Conservation (phyloP, 768 basidiomycete species). For the Sarcomyxa edulis region DNA sequence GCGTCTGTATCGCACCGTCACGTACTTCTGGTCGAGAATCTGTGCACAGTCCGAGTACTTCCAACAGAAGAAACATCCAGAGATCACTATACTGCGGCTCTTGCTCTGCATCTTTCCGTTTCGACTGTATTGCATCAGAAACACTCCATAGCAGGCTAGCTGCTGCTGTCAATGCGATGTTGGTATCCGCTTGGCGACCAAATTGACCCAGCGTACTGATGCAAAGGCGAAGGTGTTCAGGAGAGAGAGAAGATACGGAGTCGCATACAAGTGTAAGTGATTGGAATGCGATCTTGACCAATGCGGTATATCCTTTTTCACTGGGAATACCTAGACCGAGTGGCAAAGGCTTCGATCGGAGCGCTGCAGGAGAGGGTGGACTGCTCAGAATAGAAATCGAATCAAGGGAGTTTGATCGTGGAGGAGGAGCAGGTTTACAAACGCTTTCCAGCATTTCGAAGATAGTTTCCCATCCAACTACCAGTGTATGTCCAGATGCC, state of each 20-base stretch:
- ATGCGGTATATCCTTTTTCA: conserved; percentile 65
- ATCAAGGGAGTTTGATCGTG: conserved; percentile 32
- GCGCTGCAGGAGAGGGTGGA: conserved; percentile 31
- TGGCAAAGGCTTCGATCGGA: conserved; percentile 32
- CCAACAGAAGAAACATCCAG: conserved; percentile 91
- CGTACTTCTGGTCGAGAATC: conserved; percentile 86
- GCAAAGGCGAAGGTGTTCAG: conserved; percentile 79
- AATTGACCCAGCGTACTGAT: conserved; percentile 90
- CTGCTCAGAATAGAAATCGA: conserved; percentile 32
- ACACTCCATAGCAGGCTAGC: conserved; percentile 94
- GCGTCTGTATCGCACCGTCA: conserved; percentile 89
- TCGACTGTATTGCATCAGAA: conserved; percentile 89
- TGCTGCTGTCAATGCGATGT: conserved; percentile 91
- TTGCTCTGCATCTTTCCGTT: conserved; percentile 57
- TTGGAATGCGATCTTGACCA: conserved; percentile 92
- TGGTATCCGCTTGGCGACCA: conserved; percentile 90
- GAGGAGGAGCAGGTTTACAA: conserved; percentile 50
- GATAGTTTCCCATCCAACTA: conserved; percentile 90
- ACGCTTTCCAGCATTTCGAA: conserved; percentile 91
- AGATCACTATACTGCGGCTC: conserved; percentile 75
- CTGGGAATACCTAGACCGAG: conserved; percentile 51
- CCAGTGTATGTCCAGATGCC: conserved; percentile 84
- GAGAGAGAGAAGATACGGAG: conserved; percentile 76
- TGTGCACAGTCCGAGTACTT: conserved; percentile 77
- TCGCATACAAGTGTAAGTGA: conserved; percentile 94